Base-by-base conservation (phyloP, 164 flowering plant genomes). In the Liquidambar formosana region DNA sequence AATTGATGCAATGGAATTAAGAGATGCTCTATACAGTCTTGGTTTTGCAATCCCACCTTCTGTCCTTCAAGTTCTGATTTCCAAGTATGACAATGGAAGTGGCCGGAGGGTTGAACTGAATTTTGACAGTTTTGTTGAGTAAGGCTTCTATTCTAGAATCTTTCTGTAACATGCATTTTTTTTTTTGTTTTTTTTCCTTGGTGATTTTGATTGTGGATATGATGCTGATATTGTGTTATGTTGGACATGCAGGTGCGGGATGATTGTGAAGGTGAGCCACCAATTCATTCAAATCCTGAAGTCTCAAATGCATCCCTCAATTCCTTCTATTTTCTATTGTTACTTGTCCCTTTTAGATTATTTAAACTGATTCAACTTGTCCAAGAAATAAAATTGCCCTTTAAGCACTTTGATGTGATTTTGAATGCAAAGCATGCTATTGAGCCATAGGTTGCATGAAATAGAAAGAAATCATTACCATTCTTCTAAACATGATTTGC, bases 91-190 rank as follows among this genome's bases (percentile, higher is more conserved):
- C 38, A 65, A 81, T 73, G 75, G 83, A 72, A 76, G 76, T 63
- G 83, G 85, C 8, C 62, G 70, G 25, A 72, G 41, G 63, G 73
- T 57, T 52, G 85, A 79, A 71, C 83, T 86, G 27, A 44, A 61
- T 65, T 86, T 84, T 41, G 90, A 84, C 61, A 76, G 80, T 74
- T 92, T 92, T 70, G 84, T 89, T 28, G 95, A 89, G 97, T 90
- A 86, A 88, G 91, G 9, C 41, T 63, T 48, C 45, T 28, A n/a
- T 44, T 38, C 52, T 66, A 16, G 19, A 18, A 22, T 19, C 19
- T 47, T 14, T n/a, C n/a, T n/a, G n/a, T n/a, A n/a, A 26, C 26
- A 23, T 44, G n/a, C 10, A 28, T 43, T n/a, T 22, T 48, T 38
- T 21, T 12, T n/a, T 19, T 5, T 9, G 26, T 6, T 8, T 52